A percentile compares a stretch with the other conserved stretches of the same genome.
phyloP scores from a whole-genome alignment of 306 rosid species.

The barrel medic (Medicago truncatula) region MtrunA17r5.0-ANR NC_053045.1:27548501-27549000 shows the following conservation, averaged over 20 bases:
- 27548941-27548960: background rate
- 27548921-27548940: background rate
- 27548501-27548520: too few relatives aligned
- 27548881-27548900: conserved; percentile 7
- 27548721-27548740: background rate
- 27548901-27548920: conserved; percentile 6
- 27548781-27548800: background rate
- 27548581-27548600: too few relatives aligned
- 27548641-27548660: too few relatives aligned
- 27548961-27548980: background rate
- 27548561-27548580: too few relatives aligned
- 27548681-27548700: background rate
- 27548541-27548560: too few relatives aligned
- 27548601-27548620: too few relatives aligned
- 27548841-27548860: background rate
- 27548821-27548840: background rate
- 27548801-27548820: background rate
- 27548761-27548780: background rate
- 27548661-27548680: background rate
- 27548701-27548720: background rate
- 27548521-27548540: too few relatives aligned
- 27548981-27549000: background rate
- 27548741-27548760: conserved; percentile 2
- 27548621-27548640: too few relatives aligned
- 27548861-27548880: background rate